Percentiles rank a stretch among this genome's conserved stretches.
Conservation (phyloP, 805 yeast species). For the Jamesozyma jinghongensis region DNA sequence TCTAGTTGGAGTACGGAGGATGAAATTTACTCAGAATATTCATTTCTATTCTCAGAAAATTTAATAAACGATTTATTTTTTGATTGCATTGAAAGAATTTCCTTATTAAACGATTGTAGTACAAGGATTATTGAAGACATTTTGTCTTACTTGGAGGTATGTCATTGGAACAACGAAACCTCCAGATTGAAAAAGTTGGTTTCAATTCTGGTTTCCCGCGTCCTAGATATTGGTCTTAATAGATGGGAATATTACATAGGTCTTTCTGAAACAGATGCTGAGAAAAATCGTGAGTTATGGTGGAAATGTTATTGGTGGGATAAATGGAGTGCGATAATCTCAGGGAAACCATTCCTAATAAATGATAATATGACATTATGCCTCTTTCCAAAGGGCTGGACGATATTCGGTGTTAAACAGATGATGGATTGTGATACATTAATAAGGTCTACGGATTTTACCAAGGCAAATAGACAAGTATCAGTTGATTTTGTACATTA, state of each 20-base stretch:
- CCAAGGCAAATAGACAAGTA: background rate
- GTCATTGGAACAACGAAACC: background rate
- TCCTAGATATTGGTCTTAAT: constrained; percentile 4
- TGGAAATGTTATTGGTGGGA: constrained; percentile 17
- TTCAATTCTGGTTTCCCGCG: background rate
- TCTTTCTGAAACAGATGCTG: constrained; percentile 7
- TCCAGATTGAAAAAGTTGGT: background rate
- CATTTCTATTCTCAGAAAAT: background rate
- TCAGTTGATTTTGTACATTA: constrained; percentile 3
- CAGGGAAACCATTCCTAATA: constrained; percentile 10
- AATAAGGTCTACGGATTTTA: constrained; percentile 3
- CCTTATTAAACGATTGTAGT: background rate
- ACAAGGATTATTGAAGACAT: background rate
- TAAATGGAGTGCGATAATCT: constrained; percentile 8
- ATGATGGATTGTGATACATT: constrained; percentile 8
- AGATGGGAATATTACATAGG: constrained; percentile 16
- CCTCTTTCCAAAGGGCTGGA: constrained; percentile 10
- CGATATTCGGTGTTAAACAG: constrained; percentile 9
- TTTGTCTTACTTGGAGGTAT: constrained; percentile 1
- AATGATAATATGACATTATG: constrained; percentile 5
- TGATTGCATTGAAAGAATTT: background rate
- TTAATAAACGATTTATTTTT: background rate
- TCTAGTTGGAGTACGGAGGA: no score
- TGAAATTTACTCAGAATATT: background rate
- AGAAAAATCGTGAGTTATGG: constrained; percentile 10